Percentiles rank a stretch among this genome's conserved stretches.
Evolutionary conservation across 2,329 filamentous ascomycete species (phyloP).

Genomic region (Fusarium sp.): DNA sequence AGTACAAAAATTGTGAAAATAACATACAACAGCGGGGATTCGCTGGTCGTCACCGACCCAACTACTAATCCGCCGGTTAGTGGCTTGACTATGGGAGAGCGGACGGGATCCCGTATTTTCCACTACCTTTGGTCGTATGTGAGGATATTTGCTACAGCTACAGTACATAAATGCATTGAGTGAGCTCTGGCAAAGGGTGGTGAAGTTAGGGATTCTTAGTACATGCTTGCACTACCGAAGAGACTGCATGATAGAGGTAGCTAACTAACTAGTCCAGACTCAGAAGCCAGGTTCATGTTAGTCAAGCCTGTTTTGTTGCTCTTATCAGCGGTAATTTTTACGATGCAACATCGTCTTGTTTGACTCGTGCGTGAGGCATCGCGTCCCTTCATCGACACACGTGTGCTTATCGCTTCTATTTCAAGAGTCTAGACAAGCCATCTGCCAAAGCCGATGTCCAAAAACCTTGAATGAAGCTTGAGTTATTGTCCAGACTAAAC

Average conservation of each 20-base stretch:
- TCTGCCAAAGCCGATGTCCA: neutral
- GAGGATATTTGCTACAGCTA: rapidly evolving
- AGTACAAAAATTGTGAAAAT: neutral
- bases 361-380: constrained; percentile 1
- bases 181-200: rapidly evolving
- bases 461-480: neutral
- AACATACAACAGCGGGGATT: constrained; percentile 8
- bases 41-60: neutral
- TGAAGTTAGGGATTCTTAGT: neutral
- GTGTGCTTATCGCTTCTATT: neutral
- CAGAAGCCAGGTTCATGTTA: neutral
- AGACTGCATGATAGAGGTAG: neutral
- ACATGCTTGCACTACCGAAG: neutral
- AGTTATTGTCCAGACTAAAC: neutral
- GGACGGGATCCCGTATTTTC: constrained; percentile 3
- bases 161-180: rapidly evolving
- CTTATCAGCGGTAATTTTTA: neutral
- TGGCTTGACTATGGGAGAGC: constrained; percentile 1
- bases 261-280: neutral
- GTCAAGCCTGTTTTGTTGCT: neutral
- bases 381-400: constrained; percentile 4
- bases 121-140: neutral
- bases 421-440: neutral
- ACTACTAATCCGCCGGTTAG: neutral
- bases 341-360: neutral